Evolutionary conservation across 345 rosid species (phyloP), one percentile per base, ranked within the genome.

Genomic region (Citrus reticulata): DNA sequence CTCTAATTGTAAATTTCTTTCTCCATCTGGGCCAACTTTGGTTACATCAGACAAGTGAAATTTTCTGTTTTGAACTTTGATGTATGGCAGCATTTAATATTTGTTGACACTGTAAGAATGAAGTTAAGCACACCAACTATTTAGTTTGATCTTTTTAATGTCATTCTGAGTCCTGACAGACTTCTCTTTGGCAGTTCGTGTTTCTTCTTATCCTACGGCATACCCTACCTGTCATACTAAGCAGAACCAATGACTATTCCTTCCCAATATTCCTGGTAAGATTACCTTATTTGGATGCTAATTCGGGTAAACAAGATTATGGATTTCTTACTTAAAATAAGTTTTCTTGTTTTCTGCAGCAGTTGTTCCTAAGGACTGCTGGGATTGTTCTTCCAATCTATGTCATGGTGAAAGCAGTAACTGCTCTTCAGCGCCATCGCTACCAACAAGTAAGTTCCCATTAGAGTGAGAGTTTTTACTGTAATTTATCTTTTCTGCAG

Each of bases 381-480:
- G 98, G 97, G 20, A 87, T 95, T 65, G 63, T 93, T 80, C 84
- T 95, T 78, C 98, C 98, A 0, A 85, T 95, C 68, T 95, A 88
- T 79, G 85, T 88, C 51, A 87, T 93, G 7, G 55, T 85, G 57
- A 87, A 81, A 86, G 87, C 89, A 78, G 80, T 86, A 35, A 73
- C 88, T 54, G 85, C 88, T 39, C 70, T 91, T 59, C 90, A 79
- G 76, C 90, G 88, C n/a, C 85, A 78, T 46, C 83, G 86, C 37
- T 80, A 46, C 62, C 90, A 37, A 75, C 91, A 80, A 72, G 93
- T 88, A 73, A 79, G 77, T 77, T 78, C 25, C 59, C 40, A n/a
- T 24, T 55, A 37, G 16, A 46, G 17, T 46, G 3, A 2, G 14
- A 14, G 13, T 54, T 8, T 16, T 32, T 55, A 10, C 68, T 10